Evolutionary conservation across 73 alveolate genomes (phyloP), one percentile per base, ranked within the genome.

Genomic region (Paramecium pentaurelia): DNA sequence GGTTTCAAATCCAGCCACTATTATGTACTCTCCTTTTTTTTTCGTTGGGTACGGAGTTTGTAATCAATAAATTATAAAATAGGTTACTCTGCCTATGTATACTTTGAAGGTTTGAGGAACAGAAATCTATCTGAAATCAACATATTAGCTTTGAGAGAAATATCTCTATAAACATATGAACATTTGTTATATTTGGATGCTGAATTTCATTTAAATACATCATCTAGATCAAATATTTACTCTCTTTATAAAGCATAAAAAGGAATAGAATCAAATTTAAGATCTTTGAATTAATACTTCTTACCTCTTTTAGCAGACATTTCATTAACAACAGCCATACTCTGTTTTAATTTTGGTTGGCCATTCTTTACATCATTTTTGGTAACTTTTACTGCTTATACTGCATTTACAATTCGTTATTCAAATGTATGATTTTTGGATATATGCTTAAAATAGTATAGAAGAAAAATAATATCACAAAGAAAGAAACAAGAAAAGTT

Each of bases 401-500:
- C 70, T 1, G 64, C 54, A 10, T 25, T 87, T 10, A 87, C 87
- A 9, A 60, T 60, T 38, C 83, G 45, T 18, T 60, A 40, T 18
- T 40, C 58, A 25, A 87, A 60, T 58, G 36, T 27, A 27, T 16
- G 37, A 30, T 30, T 4, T 14, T 47, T 20, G 28, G 11, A 32
- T 0, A 14, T 32, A 86, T 49, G 25, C 25, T 22, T 32, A 11
- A 70, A 22, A 0, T 49, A 86, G 88, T 87, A 73, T 36, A 90
- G 99, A 92, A 93, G 95, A 71, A 68, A 68, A 28, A 75, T 75
- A 59, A 94, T 97, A 71, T 91, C 97, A 58, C 75, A 92, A 37
- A 88, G 86, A 80, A 96, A 93, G 91, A 94, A 91, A 59, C 71
- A 92, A 58, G 97, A 95, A 60, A 97, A 95, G 60, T 54, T 68